These are phyloP conservation scores for Mycena indigotica DNA, from an alignment of 768 basidiomycete species.

Conservation along the genomic window DNA sequence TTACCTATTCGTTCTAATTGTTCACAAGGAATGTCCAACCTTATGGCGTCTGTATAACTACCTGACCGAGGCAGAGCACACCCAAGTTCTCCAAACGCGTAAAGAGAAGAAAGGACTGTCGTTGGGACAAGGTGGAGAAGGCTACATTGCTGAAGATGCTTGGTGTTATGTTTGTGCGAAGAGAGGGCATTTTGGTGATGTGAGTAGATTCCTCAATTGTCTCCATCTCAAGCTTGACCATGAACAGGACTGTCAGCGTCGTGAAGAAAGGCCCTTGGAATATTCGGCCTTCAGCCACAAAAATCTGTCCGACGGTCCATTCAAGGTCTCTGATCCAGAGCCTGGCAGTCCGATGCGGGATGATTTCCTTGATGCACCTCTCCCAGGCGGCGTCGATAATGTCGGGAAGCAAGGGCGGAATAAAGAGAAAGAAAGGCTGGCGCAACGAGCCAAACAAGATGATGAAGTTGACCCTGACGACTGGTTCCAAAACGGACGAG, in stretches of 20 bases:
- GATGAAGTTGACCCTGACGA: conserved; percentile 60
- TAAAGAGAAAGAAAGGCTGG: conserved; percentile 60
- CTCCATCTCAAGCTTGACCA: not conserved
- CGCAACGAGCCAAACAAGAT: conserved; percentile 47
- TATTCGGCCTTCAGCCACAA: conserved; percentile 68
- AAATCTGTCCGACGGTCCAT: conserved; percentile 68
- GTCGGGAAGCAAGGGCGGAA: conserved; percentile 68
- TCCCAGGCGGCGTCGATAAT: conserved; percentile 50
- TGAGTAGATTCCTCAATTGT: conserved; percentile 42
- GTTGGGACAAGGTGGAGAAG: conserved; percentile 75
- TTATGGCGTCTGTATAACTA: conserved; percentile 83
- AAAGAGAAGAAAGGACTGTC: conserved; percentile 49
- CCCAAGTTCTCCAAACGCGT: conserved; percentile 45
- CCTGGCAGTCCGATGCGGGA: conserved; percentile 39
- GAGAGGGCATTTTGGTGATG: conserved; percentile 78
- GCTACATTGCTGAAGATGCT: conserved; percentile 69
- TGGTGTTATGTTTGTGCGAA: conserved; percentile 86
- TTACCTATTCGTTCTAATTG: not conserved
- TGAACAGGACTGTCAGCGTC: conserved; percentile 61
- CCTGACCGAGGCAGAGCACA: conserved; percentile 55
- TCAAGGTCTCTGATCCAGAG: conserved; percentile 46
- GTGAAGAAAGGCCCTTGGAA: conserved; percentile 47
- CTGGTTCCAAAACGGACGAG: conserved; percentile 59
- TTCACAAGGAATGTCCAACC: conserved; percentile 74
- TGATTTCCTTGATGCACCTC: conserved; percentile 40